Conservation (phyloP, 2,329 filamentous ascomycete species). For the Scorias spongiosa region DNA sequence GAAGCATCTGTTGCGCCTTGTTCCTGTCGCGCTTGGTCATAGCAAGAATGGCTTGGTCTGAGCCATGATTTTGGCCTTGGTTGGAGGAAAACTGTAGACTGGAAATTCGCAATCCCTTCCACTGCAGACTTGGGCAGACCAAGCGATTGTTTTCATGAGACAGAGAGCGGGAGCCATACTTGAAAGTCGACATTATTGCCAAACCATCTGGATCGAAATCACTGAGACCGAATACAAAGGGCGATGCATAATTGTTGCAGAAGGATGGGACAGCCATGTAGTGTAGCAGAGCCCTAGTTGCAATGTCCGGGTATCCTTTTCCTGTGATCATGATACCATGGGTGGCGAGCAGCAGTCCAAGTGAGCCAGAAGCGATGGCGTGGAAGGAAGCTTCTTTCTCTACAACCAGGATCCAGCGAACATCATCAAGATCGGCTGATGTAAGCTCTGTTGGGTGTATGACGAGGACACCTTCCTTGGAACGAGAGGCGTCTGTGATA, state of each 20-base stretch:
- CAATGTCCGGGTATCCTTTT: constrained; percentile 69
- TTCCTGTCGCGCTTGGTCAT: constrained; percentile 44
- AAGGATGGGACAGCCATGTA: constrained; percentile 34
- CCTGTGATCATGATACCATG: constrained; percentile 57
- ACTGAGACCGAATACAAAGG: constrained; percentile 47
- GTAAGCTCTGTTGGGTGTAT: constrained; percentile 38
- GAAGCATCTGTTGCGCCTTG: constrained; percentile 40
- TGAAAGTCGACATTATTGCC: constrained; percentile 59
- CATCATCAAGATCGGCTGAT: constrained; percentile 32
- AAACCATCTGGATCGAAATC: constrained; percentile 69
- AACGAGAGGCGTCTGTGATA: constrained; percentile 24
- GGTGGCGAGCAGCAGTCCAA: constrained; percentile 36
- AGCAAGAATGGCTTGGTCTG: constrained; percentile 29
- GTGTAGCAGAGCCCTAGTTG: constrained; percentile 50
- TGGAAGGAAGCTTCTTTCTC: constrained; percentile 78
- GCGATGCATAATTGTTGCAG: constrained; percentile 24
- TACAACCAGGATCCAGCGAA: constrained; percentile 55
- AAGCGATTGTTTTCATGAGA: constrained; percentile 41
- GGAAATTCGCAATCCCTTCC: constrained; percentile 45
- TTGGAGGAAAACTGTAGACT: constrained; percentile 12
- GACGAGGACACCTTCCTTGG: constrained; percentile 43
- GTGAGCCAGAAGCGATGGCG: constrained; percentile 43
- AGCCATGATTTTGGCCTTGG: constrained; percentile 13
- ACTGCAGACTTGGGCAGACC: constrained; percentile 38
- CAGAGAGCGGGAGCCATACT: constrained; percentile 48